These are phyloP conservation scores for Agrocybe chaxingu DNA, from an alignment of 768 basidiomycete species.

Conservation along the genomic window DNA sequence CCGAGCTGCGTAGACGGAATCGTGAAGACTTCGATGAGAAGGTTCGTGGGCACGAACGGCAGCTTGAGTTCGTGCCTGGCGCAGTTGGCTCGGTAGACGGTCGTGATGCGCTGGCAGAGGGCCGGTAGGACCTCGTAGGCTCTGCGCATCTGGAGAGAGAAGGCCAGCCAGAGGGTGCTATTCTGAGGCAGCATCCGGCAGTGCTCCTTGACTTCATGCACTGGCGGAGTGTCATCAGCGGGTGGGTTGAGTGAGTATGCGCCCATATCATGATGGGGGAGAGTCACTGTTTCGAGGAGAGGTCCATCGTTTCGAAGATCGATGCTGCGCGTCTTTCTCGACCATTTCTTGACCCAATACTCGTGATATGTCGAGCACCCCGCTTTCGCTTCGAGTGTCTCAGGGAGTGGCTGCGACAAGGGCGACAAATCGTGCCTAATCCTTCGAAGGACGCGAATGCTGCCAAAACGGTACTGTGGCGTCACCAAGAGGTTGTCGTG, in stretches of 20 bases:
- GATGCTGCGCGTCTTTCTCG: constrained; percentile 39
- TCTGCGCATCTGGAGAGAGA: constrained; percentile 47
- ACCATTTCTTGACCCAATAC: constrained; percentile 56
- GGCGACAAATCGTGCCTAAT: constrained; percentile 69
- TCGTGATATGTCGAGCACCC: constrained; percentile 51
- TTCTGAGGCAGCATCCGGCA: constrained; percentile 35
- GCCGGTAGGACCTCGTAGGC: constrained; percentile 62
- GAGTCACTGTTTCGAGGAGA: constrained; percentile 51
- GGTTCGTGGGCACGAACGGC: constrained; percentile 53
- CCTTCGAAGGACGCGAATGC: constrained; percentile 49
- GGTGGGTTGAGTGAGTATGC: constrained; percentile 28
- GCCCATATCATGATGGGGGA: constrained; percentile 40
- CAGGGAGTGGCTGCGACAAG: constrained; percentile 50
- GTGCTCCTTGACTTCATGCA: constrained; percentile 1
- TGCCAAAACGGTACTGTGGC: constrained; percentile 53
- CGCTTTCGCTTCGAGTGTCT: constrained; percentile 40
- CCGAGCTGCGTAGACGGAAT: constrained; percentile 60
- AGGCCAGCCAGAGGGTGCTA: constrained; percentile 51
- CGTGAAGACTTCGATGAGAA: constrained; percentile 73
- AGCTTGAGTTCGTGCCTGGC: constrained; percentile 55
- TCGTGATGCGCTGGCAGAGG: constrained; percentile 63
- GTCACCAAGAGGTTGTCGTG: constrained; percentile 51
- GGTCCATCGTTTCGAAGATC: constrained; percentile 55
- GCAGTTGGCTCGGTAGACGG: constrained; percentile 55
- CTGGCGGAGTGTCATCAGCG: background rate